Base-by-base conservation (phyloP, 805 yeast genomes). In the Saturnispora bothae region DNA sequence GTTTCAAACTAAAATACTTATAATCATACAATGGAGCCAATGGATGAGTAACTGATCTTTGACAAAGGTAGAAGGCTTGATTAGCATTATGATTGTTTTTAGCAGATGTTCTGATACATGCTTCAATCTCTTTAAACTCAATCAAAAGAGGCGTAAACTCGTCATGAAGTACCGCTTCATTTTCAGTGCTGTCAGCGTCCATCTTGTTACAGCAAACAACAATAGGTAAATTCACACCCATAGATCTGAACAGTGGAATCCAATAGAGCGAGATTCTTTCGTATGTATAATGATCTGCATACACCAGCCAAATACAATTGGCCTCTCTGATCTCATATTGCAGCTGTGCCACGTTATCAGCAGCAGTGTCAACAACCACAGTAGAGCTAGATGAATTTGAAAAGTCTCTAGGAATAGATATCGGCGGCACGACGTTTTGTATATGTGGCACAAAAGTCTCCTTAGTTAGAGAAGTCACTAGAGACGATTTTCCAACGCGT, bases 221-320 rank as follows among this genome's bases (percentile, higher is more conserved):
- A n/a, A 92, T 78, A 0, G 99, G 98, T 12, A 89, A 58, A 52
- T 92, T 92, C 41, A 89, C 85, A 3, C 98, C 99, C 70, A 85
- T 67, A 0, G 95, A 83, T 44, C 99, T 68, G 50, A 92, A 80
- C 66, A 80, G 72, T 36, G 94, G 92, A 71, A 92, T 78, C 99
- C 99, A 92, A 56, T 86, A 86, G 18, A 89, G 64, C 3, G 95
- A 77, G 4, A 92, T 75, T 33, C 97, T 68, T 55, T 92, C 97
- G 54, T 86, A 92, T 0, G 97, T 85, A 53, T 86, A 92, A 51
- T 86, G 95, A 52, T 88, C 97, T 3, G 92, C 73, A 54, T 88
- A 92, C 0, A 92, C 85, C n/a, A 92, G 68, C 89, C 96, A 82
- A 2, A 92, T 82, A 12, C 86, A 96, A 57, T 83, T 89, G 0